Base-by-base conservation (phyloP, 495 filamentous ascomycete species). In the Lophium mytilinum region DNA sequence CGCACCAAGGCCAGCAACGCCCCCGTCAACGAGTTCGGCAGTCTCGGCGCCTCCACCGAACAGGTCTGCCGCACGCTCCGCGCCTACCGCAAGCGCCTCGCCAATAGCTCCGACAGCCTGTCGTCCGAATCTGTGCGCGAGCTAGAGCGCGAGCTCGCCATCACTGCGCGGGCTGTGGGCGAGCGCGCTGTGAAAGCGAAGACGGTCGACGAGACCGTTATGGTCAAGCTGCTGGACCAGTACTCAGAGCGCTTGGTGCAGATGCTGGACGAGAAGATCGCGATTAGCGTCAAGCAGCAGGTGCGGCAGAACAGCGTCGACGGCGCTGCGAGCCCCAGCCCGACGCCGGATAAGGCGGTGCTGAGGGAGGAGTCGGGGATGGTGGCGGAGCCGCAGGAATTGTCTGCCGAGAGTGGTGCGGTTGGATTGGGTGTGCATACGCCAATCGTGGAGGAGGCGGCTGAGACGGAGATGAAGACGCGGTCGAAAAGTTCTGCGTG, bases 1-100 rank as follows among this genome's bases (percentile, higher is more conserved):
- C 77, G 80, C 35, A 74, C 76, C 14, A 83, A 83, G 64, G 75
- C 75, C 56, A 71, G 74, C 69, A 30, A 2, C 24, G 70, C 64
- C 52, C 35, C 46, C 12, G 34, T 51, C 33, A 69, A 55, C 68
- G 80, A 81, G 21, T 83, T 82, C 56, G 84, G 85, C 9, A 80
- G 77, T 50, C 74, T 95, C 6, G 83, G 83, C 63, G 81, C 82
- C 71, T 83, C 87, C 7, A 92, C 87, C 0, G 87, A 93, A 61
- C 85, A 90, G 58, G 76, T 90, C 0, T 89, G 86, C 61, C 86
- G 86, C 24, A 84, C 84, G 5, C 76, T 98, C 7, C 82, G 86
- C 49, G 80, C 84, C 1, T 96, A 94, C 65, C 80, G 93, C 14
- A 92, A 90, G 72, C 89, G 88, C 65, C 78, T 96, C 8, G 71